These are phyloP conservation scores for Neurospora africana DNA, from an alignment of 495 filamentous ascomycete species.

Conservation along the genomic window DNA sequence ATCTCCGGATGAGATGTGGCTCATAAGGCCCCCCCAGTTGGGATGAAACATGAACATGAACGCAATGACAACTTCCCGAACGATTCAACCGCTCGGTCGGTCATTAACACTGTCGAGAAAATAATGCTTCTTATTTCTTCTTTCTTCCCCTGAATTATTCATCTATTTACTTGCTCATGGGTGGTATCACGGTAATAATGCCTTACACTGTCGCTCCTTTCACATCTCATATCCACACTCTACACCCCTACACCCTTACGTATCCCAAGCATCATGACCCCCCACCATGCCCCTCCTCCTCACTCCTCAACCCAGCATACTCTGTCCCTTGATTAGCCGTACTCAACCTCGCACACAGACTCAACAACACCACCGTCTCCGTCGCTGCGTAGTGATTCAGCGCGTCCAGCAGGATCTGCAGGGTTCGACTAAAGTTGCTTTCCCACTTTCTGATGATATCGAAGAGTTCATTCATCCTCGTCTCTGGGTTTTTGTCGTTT, in stretches of 20 bases:
- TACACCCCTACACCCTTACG: background rate
- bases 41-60: background rate
- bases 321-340: constrained; percentile 62
- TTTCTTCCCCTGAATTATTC: background rate
- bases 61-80: background rate
- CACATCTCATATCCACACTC: too few relatives aligned
- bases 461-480: constrained; percentile 56
- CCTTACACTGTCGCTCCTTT: background rate
- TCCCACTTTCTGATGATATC: constrained; percentile 84
- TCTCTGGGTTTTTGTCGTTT: background rate
- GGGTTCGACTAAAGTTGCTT: constrained; percentile 77
- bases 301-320: constrained; percentile 36
- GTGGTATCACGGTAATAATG: background rate
- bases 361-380: constrained; percentile 87
- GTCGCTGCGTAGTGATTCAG: constrained; percentile 95
- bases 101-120: background rate
- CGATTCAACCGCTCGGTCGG: background rate
- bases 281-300: constrained; percentile 33
- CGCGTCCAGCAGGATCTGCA: constrained; percentile 85
- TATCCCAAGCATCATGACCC: background rate
- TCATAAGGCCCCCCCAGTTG: background rate
- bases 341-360: constrained; percentile 68
- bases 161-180: background rate
- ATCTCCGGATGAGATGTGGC: background rate
- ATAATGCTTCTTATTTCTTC: background rate